phyloP scores from a whole-genome alignment of 2,329 filamentous ascomycete genomes.

The Ceratocystis papillata region DNA sequence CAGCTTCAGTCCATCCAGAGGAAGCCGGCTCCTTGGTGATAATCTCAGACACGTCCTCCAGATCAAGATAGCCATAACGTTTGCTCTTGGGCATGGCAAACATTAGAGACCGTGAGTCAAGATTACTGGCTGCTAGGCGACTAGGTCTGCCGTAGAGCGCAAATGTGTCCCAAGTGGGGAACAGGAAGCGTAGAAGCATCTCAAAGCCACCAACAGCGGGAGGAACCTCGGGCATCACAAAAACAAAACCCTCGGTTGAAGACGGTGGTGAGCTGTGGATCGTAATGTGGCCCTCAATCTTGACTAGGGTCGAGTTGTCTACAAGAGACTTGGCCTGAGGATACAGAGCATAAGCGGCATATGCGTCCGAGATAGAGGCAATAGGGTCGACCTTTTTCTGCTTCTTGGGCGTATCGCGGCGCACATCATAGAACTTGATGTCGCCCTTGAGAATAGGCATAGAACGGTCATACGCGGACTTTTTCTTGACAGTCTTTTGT shows the following conservation, averaged over 20 bases:
- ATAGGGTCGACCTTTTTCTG: conserved; percentile 86
- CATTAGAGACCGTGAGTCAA: conserved; percentile 86
- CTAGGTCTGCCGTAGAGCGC: conserved; percentile 80
- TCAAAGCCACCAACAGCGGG: conserved; percentile 91
- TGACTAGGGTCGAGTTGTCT: conserved; percentile 85
- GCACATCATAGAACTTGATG: conserved; percentile 88
- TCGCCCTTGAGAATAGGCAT: conserved; percentile 64
- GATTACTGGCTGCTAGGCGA: conserved; percentile 73
- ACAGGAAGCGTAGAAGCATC: conserved; percentile 84
- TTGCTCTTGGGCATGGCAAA: conserved; percentile 90
- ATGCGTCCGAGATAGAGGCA: conserved; percentile 81
- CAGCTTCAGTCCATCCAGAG: conserved; percentile 65
- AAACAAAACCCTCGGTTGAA: conserved; percentile 84
- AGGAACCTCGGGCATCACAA: conserved; percentile 91
- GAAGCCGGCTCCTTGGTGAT: conserved; percentile 65
- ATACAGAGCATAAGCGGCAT: conserved; percentile 89
- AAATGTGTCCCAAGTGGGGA: conserved; percentile 91
- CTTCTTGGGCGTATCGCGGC: conserved; percentile 65
- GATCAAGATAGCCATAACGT: conserved; percentile 82
- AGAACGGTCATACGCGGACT: conserved; percentile 69
- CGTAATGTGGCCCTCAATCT: conserved; percentile 82
- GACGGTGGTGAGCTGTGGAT: conserved; percentile 71
- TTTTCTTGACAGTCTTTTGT: conserved; percentile 72
- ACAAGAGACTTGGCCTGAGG: conserved; percentile 89
- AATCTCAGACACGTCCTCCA: conserved; percentile 69